Base-by-base conservation (phyloP, 768 basidiomycete genomes). In the Xanthoconium purpureum region DNA sequence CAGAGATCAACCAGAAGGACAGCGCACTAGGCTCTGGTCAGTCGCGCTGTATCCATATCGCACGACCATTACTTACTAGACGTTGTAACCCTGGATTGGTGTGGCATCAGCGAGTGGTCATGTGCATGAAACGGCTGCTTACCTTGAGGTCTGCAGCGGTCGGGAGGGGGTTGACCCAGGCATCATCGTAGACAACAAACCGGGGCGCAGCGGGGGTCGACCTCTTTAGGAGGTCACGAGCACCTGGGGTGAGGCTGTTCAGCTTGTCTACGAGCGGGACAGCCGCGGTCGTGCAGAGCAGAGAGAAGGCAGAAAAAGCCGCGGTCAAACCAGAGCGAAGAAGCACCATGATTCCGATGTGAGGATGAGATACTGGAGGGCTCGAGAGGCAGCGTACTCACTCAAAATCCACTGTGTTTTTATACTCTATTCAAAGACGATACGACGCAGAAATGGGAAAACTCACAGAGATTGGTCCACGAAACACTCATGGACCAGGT, bases 1-100 rank as follows among this genome's bases (percentile, higher is more conserved):
- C 80, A 36, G 65, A 63, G 13, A 63, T 66, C n/a, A 77, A 56
- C 50, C 76, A 59, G 68, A 82, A 81, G 6, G 77, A 74, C 1
- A 81, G 58, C 8, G 70, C 60, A 55, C 75, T 77, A 12, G 8
- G 3, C 36, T 18, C 18, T 15, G 2, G 36, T 51, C 7, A 59
- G 35, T 39, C 28, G 1, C 6, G 1, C 17, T 29, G 18, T 20
- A 37, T 33, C 12, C 9, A 43, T 8, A 2, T 40, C 3, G 2
- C 12, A 10, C 3, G 15, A 24, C 35, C 13, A 32, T 17, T 6
- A 55, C 60, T 54, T 24, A 75, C 74, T 68, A 75, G 44, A 70
- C 71, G 39, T 70, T 35, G 33, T 9, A 35, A 35, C 33, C 33
- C 33, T 35, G 12, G 8, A 6, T 24, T 24, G 4, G 24, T 24